A percentile compares a stretch with the other conserved stretches of the same genome.
phyloP scores from a whole-genome alignment of 164 flowering plant species.

The Sextonia rubra region DNA sequence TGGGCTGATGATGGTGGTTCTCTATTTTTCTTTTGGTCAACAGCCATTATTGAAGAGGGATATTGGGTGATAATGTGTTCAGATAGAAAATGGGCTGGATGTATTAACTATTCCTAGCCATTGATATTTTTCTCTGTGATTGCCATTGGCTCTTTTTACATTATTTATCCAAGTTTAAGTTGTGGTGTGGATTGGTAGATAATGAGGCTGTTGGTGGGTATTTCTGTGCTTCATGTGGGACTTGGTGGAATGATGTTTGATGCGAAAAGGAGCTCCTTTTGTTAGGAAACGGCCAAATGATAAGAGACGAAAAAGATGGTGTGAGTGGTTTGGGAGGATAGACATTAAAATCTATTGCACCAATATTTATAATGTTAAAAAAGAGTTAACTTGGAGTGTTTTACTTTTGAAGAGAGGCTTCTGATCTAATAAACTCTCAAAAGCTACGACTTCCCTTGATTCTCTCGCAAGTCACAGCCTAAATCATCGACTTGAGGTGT shows the following conservation, averaged over 20 bases:
- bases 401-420: too few species aligned
- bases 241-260: neutral
- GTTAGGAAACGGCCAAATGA: neutral
- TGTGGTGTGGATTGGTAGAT: neutral
- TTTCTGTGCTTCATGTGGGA: neutral
- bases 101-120: too few species aligned
- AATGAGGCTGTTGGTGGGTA: neutral
- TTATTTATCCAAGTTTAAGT: neutral
- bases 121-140: neutral
- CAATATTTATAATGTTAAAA: too few species aligned
- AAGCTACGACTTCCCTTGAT: neutral
- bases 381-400: neutral
- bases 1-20: slow-evolving; percentile 14
- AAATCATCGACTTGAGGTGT: neutral
- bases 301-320: neutral
- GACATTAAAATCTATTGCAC: neutral
- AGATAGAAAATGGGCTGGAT: too few species aligned
- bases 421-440: too few species aligned
- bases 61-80: too few species aligned
- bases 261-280: neutral
- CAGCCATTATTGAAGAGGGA: too few species aligned
- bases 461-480: neutral
- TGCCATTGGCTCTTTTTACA: too few species aligned
- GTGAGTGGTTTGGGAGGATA: neutral
- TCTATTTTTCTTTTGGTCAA: neutral